Evolutionary conservation across 129 eudicot species (phyloP), one percentile per base, ranked within the genome.

Genomic region (Helianthus annuus): DNA sequence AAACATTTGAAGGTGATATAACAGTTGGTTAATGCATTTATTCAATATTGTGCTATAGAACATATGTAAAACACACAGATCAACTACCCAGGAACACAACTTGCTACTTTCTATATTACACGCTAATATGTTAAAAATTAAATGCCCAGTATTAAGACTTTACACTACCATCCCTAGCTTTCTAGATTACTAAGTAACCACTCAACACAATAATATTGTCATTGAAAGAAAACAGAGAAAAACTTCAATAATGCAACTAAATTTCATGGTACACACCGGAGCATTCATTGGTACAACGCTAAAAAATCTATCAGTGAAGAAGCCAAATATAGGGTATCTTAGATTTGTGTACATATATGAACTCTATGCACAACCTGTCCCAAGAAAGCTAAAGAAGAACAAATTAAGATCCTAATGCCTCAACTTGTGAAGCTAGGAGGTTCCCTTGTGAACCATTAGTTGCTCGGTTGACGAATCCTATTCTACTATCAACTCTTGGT

Each of bases 291-390:
- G 6, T 4, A 19, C 11, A 22, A 44, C 7, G 34, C 60, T 52
- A 40, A 51, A 15, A 10, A 39, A 53, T 52, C 56, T 40, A 40
- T 22, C n/a, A 52, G 54, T 42, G 15, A 19, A 52, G 9, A 62
- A 49, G 0, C 40, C 57, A 51, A 67, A 24, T 42, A 42, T 56
- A 10, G 64, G 53, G 67, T 9, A 49, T 42, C 55, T 66, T 52
- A 45, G 46, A 24, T 76, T 79, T 87, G 82, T 82, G 74, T 81
- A 81, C 89, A 89, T 63, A 81, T 74, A 74, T 72, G 77, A 61
- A 75, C 66, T 80, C 81, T 75, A 83, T 74, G 70, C 65, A 61
- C 69, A 58, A 71, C 68, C 72, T 24, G 71, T 39, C 62, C 42
- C 59, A 34, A 62, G 45, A 75, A 56, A 64, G 75, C 67, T 72